These are phyloP conservation scores for Monascus ruber DNA, from an alignment of 2,329 filamentous ascomycete species.

Conservation along the genomic window DNA sequence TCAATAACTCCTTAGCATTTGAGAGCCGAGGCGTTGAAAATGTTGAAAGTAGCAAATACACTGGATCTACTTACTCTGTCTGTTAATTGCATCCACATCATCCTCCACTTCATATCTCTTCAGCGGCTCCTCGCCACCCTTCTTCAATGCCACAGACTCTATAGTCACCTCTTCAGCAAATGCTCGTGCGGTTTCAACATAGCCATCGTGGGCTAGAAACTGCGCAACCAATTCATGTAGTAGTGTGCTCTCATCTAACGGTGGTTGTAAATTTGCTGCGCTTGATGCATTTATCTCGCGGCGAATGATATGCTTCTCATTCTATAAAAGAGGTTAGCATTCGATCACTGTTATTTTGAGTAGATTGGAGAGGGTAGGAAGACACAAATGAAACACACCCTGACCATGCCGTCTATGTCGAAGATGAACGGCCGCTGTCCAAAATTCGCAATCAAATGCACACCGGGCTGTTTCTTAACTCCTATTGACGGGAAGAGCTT, in stretches of 20 bases:
- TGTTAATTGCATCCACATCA: slow-evolving; percentile 73
- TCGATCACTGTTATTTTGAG: background rate
- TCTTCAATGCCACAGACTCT: slow-evolving; percentile 59
- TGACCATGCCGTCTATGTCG: slow-evolving; percentile 80
- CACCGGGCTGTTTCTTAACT: slow-evolving; percentile 51
- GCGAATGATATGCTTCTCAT: slow-evolving; percentile 49
- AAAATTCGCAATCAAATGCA: slow-evolving; percentile 51
- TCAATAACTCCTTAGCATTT: background rate
- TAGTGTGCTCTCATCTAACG: slow-evolving; percentile 61
- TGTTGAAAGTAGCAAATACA: background rate
- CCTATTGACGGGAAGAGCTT: slow-evolving; percentile 47
- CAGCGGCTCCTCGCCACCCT: slow-evolving; percentile 41
- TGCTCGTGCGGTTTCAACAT: slow-evolving; percentile 80
- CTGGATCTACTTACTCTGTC: slow-evolving; percentile 58
- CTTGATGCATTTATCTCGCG: slow-evolving; percentile 49
- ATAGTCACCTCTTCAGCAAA: slow-evolving; percentile 72
- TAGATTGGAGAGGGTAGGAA: background rate
- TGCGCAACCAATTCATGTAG: slow-evolving; percentile 76
- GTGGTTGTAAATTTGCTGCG: slow-evolving; percentile 50
- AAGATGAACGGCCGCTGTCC: slow-evolving; percentile 69
- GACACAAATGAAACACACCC: slow-evolving; percentile 40
- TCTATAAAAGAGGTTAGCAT: slow-evolving; percentile 28
- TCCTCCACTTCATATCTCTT: slow-evolving; percentile 59
- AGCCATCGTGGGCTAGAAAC: slow-evolving; percentile 89
- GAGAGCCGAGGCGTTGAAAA: background rate